Evolutionary conservation across 345 rosid species (phyloP).

Genomic region (Lenwebbia sp.): DNA sequence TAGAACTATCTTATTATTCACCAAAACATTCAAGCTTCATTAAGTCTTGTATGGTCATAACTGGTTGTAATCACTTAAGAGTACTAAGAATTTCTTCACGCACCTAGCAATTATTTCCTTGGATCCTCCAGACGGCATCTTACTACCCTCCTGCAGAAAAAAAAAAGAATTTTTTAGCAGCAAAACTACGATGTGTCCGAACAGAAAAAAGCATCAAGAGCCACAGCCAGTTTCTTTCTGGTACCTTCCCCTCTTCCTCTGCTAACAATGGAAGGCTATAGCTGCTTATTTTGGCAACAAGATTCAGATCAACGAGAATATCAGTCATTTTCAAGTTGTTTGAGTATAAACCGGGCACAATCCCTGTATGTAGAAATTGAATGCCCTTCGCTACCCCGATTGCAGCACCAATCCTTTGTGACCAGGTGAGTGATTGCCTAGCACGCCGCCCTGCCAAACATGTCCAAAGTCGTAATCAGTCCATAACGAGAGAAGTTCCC

Average conservation of each 20-base stretch:
- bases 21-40: background rate
- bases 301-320: conserved; percentile 75
- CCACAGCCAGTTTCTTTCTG: background rate
- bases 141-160: conserved; percentile 42
- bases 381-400: conserved; percentile 88
- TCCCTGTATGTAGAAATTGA: conserved; percentile 86
- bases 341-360: conserved; percentile 70
- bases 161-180: background rate
- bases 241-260: conserved; percentile 57
- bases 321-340: conserved; percentile 79
- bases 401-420: conserved; percentile 73
- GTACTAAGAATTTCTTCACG: background rate
- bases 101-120: conserved; percentile 19
- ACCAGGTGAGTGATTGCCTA: conserved; percentile 49
- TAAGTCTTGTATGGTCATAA: background rate
- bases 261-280: conserved; percentile 73
- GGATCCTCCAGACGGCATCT: conserved; percentile 24
- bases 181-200: background rate
- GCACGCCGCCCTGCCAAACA: conserved; percentile 31
- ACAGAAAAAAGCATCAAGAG: background rate
- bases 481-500: background rate
- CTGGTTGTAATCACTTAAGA: background rate
- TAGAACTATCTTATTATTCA: background rate
- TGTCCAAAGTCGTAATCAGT: background rate
- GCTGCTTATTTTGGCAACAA: conserved; percentile 70